phyloP scores from a whole-genome alignment of 441 rosid species.

The Melastoma candidum region DNA sequence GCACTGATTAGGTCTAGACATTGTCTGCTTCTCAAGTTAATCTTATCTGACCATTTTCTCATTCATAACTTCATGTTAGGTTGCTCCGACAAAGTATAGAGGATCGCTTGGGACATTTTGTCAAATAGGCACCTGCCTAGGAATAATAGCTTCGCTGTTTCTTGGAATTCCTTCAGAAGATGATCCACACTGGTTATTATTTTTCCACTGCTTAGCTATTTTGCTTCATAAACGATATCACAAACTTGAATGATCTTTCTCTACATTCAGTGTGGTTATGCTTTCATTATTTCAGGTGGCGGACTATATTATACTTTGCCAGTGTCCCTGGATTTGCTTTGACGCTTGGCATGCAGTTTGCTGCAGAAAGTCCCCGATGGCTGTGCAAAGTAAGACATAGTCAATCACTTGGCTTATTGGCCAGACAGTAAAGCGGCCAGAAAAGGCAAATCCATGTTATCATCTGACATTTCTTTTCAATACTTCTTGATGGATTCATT shows the following conservation, averaged over 20 bases:
- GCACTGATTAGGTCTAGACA: too few relatives aligned
- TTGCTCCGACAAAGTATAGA: slow-evolving; percentile 68
- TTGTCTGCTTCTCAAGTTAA: too few relatives aligned
- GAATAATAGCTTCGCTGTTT: slow-evolving; percentile 50
- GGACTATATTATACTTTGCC: slow-evolving; percentile 55
- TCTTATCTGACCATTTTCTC: too few relatives aligned
- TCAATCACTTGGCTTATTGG: slow-evolving; percentile 6
- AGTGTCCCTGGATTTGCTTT: slow-evolving; percentile 50
- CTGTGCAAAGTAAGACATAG: slow-evolving; percentile 47
- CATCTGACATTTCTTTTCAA: slow-evolving; percentile 7
- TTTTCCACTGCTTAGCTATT: slow-evolving; percentile 10
- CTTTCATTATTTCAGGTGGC: slow-evolving; percentile 50
- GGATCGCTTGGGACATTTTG: slow-evolving; percentile 62
- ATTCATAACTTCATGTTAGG: slow-evolving; percentile 24
- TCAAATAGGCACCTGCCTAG: slow-evolving; percentile 71
- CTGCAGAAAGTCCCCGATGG: slow-evolving; percentile 86
- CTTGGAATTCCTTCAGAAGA: slow-evolving; percentile 54
- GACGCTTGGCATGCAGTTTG: slow-evolving; percentile 64
- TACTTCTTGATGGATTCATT: not conserved
- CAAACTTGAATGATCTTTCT: not conserved
- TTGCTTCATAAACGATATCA: not conserved
- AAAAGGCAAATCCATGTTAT: not conserved
- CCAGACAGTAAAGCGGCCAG: not conserved
- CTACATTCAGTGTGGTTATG: slow-evolving; percentile 6
- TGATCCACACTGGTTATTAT: slow-evolving; percentile 67